Conservation (phyloP, 345 rosid species). For the Populus tremula region DNA sequence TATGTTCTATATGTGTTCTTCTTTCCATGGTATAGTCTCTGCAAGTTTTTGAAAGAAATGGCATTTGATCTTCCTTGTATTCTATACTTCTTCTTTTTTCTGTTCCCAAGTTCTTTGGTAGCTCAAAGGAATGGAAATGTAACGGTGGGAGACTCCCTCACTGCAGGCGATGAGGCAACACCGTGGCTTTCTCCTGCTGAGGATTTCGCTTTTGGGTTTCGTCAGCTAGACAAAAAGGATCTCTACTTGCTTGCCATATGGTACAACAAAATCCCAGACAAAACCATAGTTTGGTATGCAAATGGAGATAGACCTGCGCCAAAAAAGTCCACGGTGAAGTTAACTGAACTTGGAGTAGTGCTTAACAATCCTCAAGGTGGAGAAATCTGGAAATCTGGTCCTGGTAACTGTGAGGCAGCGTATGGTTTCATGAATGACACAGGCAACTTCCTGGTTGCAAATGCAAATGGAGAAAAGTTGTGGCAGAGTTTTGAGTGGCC, state of each 20-base stretch:
- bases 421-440: not conserved
- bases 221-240: not conserved
- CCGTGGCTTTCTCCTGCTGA: not conserved
- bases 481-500: constrained; percentile 3
- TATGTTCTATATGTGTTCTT: no score
- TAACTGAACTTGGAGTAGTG: not conserved
- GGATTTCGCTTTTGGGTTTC: constrained; percentile 7
- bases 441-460: not conserved
- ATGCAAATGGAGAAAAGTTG: not conserved
- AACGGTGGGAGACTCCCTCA: not conserved
- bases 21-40: no score
- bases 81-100: no score
- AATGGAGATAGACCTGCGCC: not conserved
- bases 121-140: not conserved
- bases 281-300: not conserved
- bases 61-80: no score
- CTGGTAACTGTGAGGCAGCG: not conserved
- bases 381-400: not conserved
- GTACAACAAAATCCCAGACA: not conserved
- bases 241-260: not conserved
- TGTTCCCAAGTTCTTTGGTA: no score
- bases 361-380: not conserved
- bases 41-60: no score
- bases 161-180: not conserved
- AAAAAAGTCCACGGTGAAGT: not conserved